Evolutionary conservation across 176 grass and related monocot species (phyloP), one percentile per base, ranked within the genome.

Genomic region (Aegilops bicornis): DNA sequence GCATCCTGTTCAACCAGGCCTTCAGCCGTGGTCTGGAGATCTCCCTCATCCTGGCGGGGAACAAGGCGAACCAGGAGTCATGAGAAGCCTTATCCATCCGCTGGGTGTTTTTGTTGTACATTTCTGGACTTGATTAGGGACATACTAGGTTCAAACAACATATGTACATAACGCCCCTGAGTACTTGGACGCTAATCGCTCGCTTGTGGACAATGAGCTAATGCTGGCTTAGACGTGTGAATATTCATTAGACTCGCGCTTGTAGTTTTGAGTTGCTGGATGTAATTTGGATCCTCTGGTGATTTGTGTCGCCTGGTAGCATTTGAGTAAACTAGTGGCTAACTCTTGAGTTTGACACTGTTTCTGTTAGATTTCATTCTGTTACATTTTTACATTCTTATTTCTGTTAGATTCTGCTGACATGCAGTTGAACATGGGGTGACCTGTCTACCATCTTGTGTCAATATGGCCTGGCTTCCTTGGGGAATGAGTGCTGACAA

Each of bases 11-110:
- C 64, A 99, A 99, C 62, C 97, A 96, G 80, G 94, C 97, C 0
- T 99, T 99, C 60, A 99, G 97, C 83, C 90, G 94, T 59, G 97
- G 94, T 7, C 72, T 99, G 80, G 97, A 97, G 83, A 99, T 97
- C 59, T 99, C 97, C 14, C 90, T 99, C 80, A 99, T 99, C 52
- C 79, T 99, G n/a, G 97, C 97, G 20, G 97, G 92, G 56, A 99
- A 99, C 90, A 99, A 94, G 76, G 92, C 97, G 45, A 96, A 96
- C 75, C 90, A 93, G 5, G 82, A 94, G 79, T 73, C 72, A 7
- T 95, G 87, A 91, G 75, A 82, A 43, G 40, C 8, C 62, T 0
- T 10, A 42, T 42, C 43, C 12, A 27, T 71, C 25, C 4, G 30
- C 23, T 48, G 72, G 12, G 76, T 50, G 56, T 58, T 43, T 61